These are phyloP conservation scores for Aspergillus nidulans DNA, from an alignment of 495 filamentous ascomycete genomes.

Conservation along the genomic window DNA sequence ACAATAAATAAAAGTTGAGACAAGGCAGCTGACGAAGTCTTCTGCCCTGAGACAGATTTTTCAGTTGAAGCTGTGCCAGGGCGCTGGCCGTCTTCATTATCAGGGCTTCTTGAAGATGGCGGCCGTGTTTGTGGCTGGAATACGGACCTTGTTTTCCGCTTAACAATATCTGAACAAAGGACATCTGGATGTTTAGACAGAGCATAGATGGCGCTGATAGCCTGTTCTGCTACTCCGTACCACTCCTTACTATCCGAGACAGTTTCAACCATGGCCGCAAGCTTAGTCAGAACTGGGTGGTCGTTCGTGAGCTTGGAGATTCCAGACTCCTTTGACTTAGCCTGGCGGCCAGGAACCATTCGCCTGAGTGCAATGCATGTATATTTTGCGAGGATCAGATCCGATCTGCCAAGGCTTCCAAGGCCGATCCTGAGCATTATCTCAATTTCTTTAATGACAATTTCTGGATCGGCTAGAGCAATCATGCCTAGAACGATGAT, in stretches of 20 bases:
- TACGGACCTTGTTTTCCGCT: conserved; percentile 78
- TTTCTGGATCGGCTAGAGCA: conserved; percentile 84
- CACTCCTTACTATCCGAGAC: conserved; percentile 89
- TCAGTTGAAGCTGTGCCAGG: conserved; percentile 34
- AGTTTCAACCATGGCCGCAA: conserved; percentile 81
- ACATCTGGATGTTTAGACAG: conserved; percentile 91
- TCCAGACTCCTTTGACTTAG: conserved; percentile 62
- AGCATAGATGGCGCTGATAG: conserved; percentile 92
- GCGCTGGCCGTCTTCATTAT: conserved; percentile 46
- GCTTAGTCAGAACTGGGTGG: conserved; percentile 73
- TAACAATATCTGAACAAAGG: conserved; percentile 86
- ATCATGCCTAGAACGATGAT: conserved; percentile 98
- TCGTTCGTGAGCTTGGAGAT: conserved; percentile 84
- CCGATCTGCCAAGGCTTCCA: conserved; percentile 69
- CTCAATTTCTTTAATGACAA: conserved; percentile 90
- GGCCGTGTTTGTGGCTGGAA: conserved; percentile 52
- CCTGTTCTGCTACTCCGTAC: conserved; percentile 96
- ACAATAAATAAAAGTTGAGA: conserved; percentile 94
- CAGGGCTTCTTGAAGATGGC: conserved; percentile 26
- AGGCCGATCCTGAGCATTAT: conserved; percentile 88
- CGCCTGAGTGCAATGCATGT: conserved; percentile 89
- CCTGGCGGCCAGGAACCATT: conserved; percentile 79
- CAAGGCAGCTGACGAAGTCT: conserved; percentile 59
- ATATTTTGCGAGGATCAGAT: conserved; percentile 87
- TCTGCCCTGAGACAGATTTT: conserved; percentile 25